Base-by-base conservation (phyloP, 2,329 filamentous ascomycete genomes). In the Aspergillus transmontanensis region DNA sequence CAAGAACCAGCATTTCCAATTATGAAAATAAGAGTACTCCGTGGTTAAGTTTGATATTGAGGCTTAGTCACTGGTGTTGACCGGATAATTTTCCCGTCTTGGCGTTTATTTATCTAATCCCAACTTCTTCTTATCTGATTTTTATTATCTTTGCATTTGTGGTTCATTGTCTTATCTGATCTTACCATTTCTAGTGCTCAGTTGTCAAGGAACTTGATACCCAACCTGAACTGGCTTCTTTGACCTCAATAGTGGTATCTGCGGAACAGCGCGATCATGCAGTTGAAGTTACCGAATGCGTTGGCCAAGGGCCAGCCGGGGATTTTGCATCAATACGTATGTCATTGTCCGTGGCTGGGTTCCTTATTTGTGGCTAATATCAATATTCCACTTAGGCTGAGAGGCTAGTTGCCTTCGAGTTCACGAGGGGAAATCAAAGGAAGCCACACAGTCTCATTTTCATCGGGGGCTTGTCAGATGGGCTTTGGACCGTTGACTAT, bases 391-490 rank as follows among this genome's bases (percentile, higher is more conserved):
- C 39, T 12, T 46, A 79, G 78, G 73, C 76, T 32, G 64, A 71
- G 53, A 71, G 66, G 23, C 72, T 81, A 6, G 70, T 76, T 53
- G 72, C 77, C 3, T 80, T 80, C 67, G 79, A 80, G 68, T 77
- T 78, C 60, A 72, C 69, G 23, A 64, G 66, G 62, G 64, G 68
- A 34, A 51, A 70, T 57, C 60, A 69, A 62, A 57, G 56, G 6
- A 78, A 78, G 64, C 76, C 76, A 14, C 71, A 86, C 73, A 84
- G 81, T 5, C 74, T 88, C 46, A 69, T 88, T 65, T 87, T 85
- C 74, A 77, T 88, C 56, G 85, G 83, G 61, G 87, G 87, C 36
- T 79, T 89, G 41, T 80, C 78, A 53, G 86, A 89, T 71, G 85
- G 84, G 10, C 79, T 86, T 56, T 79, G 83, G 51, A 83, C 81